Evolutionary conservation across 176 grass and related monocot genomes (phyloP).

Genomic region (Cymbopogon citratus): DNA sequence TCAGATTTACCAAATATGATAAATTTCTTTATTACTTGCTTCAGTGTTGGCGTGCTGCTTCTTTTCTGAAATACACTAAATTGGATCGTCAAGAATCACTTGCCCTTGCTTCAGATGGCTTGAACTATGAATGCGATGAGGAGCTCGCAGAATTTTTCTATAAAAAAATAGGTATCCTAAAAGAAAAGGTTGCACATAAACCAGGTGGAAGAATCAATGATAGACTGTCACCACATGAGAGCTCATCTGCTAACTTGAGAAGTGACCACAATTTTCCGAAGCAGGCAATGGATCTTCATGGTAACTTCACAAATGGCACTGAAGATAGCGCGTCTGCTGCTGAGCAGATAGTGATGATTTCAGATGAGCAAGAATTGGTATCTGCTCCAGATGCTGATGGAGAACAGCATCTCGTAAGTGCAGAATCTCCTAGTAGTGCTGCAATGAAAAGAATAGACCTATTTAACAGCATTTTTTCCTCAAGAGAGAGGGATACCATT

Average conservation of each 20-base stretch:
- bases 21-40: constrained; percentile 25
- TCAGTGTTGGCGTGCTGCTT: constrained; percentile 85
- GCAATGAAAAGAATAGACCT: constrained; percentile 32
- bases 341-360: constrained; percentile 28
- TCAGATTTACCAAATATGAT: constrained; percentile 2
- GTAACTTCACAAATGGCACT: constrained; percentile 27
- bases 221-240: background rate
- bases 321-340: constrained; percentile 21
- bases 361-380: constrained; percentile 27
- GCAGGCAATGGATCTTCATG: constrained; percentile 17
- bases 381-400: constrained; percentile 20
- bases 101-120: constrained; percentile 51
- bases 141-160: constrained; percentile 39
- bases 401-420: constrained; percentile 12
- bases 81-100: constrained; percentile 52
- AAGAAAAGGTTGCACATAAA: constrained; percentile 34
- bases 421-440: background rate
- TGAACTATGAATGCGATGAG: constrained; percentile 53
- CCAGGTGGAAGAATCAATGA: constrained; percentile 5
- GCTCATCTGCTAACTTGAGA: background rate
- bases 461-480: constrained; percentile 41
- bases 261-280: background rate
- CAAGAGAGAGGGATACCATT: constrained; percentile 2
- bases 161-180: constrained; percentile 32
- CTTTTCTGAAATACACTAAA: constrained; percentile 48